A percentile compares a stretch with the other conserved stretches of the same genome.
phyloP scores from a whole-genome alignment of 345 rosid genomes.

The Limnanthes douglasii region DNA sequence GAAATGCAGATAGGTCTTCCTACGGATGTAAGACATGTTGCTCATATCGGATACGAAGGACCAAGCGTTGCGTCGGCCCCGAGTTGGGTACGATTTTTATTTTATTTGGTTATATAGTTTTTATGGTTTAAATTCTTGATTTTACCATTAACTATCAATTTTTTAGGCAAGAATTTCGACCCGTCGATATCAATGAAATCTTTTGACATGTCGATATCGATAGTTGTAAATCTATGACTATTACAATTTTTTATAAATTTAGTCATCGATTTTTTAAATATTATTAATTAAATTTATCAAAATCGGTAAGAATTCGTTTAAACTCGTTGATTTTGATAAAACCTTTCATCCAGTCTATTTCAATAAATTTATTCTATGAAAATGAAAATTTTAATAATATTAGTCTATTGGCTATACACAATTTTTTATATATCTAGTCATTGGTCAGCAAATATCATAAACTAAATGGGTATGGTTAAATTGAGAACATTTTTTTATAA shows the following conservation, averaged over 20 bases:
- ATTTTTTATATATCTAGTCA: too few species aligned
- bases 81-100: slow-evolving; percentile 32
- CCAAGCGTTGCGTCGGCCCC: slow-evolving; percentile 34
- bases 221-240: slow-evolving; percentile 27
- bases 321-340: not conserved
- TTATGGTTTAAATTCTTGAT: not conserved
- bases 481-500: too few species aligned
- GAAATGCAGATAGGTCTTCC: slow-evolving; percentile 79
- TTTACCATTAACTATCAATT: too few species aligned
- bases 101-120: not conserved
- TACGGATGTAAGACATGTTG: slow-evolving; percentile 88
- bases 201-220: slow-evolving; percentile 32
- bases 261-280: slow-evolving; percentile 8
- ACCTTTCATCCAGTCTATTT: not conserved
- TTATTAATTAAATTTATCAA: too few species aligned
- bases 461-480: too few species aligned
- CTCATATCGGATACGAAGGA: slow-evolving; percentile 90
- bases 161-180: too few species aligned
- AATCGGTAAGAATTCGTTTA: too few species aligned
- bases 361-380: too few species aligned
- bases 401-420: too few species aligned
- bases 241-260: slow-evolving; percentile 15
- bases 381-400: too few species aligned
- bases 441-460: too few species aligned
- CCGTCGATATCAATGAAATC: not conserved